phyloP scores from a whole-genome alignment of 805 yeast genomes.

The Myxozyma nipponensis region DNA sequence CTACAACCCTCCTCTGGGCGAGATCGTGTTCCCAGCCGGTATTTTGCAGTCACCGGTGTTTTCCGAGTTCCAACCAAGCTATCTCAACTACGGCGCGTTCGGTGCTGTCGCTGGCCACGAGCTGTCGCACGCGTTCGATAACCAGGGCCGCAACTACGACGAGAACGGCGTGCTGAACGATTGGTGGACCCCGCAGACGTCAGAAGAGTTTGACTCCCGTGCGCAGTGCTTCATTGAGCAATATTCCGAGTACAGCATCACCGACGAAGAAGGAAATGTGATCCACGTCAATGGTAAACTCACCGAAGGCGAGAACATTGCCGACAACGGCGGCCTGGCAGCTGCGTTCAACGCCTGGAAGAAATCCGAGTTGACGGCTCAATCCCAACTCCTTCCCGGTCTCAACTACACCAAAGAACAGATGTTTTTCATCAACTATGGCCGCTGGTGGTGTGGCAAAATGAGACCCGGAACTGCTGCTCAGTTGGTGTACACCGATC shows the following conservation, averaged over 20 bases:
- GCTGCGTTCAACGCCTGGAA: slow-evolving; percentile 28
- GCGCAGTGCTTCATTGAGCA: slow-evolving; percentile 27
- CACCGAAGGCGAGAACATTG: slow-evolving; percentile 28
- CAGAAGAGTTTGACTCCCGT: slow-evolving; percentile 23
- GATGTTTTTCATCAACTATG: slow-evolving; percentile 25
- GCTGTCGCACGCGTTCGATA: slow-evolving; percentile 28
- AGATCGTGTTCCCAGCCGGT: slow-evolving; percentile 29
- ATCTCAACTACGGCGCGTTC: slow-evolving; percentile 28
- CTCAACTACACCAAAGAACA: slow-evolving; percentile 26
- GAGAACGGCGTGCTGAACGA: slow-evolving; percentile 25
- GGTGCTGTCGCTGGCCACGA: slow-evolving; percentile 29
- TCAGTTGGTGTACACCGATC: slow-evolving; percentile 26
- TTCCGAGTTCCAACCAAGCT: slow-evolving; percentile 25
- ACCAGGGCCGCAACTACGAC: slow-evolving; percentile 27
- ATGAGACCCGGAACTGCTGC: slow-evolving; percentile 26
- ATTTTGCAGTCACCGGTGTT: slow-evolving; percentile 27
- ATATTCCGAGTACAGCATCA: slow-evolving; percentile 25
- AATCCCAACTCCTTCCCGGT: slow-evolving; percentile 23
- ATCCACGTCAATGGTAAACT: slow-evolving; percentile 27
- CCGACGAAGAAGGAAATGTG: slow-evolving; percentile 22
- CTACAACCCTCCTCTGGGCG: slow-evolving; percentile 28
- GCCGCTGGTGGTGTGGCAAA: slow-evolving; percentile 29
- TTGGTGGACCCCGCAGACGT: slow-evolving; percentile 26
- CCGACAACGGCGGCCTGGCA: slow-evolving; percentile 28
- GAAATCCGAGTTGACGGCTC: slow-evolving; percentile 8